Percentiles rank a stretch among this genome's conserved stretches.
Evolutionary conservation across 345 rosid genomes (phyloP).

Genomic region (Euphorbia pulcherrima): DNA sequence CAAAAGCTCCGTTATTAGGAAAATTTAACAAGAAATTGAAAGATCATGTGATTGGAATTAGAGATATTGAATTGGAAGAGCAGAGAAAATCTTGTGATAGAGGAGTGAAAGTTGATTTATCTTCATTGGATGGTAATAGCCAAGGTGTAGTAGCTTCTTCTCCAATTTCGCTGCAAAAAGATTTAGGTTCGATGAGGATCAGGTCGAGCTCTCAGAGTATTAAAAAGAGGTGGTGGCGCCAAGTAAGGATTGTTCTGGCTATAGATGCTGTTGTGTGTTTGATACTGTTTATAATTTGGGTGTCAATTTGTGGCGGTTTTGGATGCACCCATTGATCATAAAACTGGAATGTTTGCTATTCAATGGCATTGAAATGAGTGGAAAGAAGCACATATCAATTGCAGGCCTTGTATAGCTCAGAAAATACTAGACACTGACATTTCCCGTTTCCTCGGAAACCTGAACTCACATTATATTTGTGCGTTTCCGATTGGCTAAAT

Average conservation of each 20-base stretch:
- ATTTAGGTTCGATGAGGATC: conserved; percentile 53
- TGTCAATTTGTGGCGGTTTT: conserved; percentile 55
- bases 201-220: conserved; percentile 52
- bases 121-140: conserved; percentile 34
- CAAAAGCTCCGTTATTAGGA: conserved; percentile 71
- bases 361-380: neutral
- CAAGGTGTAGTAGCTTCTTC: conserved; percentile 40
- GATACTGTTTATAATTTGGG: conserved; percentile 60
- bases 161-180: conserved; percentile 50
- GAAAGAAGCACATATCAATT: too few relatives aligned
- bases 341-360: neutral
- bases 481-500: too few relatives aligned
- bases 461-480: too few relatives aligned
- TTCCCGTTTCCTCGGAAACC: too few relatives aligned
- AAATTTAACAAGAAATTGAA: conserved; percentile 51
- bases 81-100: conserved; percentile 52
- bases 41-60: conserved; percentile 52
- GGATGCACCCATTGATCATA: conserved; percentile 36
- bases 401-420: too few relatives aligned
- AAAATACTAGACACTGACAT: too few relatives aligned
- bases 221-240: conserved; percentile 67
- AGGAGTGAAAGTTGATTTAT: conserved; percentile 38
- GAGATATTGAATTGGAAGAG: conserved; percentile 66
- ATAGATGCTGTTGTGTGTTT: conserved; percentile 71
- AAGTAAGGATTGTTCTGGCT: conserved; percentile 67